phyloP scores from a whole-genome alignment of 2,329 filamentous ascomycete genomes.

The Parastagonospora avenae region DNA sequence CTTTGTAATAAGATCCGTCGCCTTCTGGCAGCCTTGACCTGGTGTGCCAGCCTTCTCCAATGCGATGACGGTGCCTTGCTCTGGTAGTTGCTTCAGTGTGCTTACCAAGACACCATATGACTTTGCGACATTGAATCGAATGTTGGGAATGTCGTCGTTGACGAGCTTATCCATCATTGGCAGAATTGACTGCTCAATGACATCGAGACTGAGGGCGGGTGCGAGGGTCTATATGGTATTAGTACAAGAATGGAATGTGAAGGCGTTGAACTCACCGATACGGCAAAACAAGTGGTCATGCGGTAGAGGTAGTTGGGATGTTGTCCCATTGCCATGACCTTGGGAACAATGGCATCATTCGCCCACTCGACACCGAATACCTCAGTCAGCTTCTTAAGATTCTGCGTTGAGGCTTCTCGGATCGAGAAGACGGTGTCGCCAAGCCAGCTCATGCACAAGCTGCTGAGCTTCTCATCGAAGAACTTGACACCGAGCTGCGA shows the following conservation, averaged over 20 bases:
- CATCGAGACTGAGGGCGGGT: slow-evolving; percentile 87
- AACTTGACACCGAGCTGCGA: slow-evolving; percentile 96
- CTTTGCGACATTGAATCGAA: slow-evolving; percentile 99
- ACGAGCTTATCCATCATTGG: slow-evolving; percentile 96
- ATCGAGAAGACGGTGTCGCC: slow-evolving; percentile 99
- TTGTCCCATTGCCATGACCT: slow-evolving; percentile 97
- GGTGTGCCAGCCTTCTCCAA: slow-evolving; percentile 76
- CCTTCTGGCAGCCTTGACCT: slow-evolving; percentile 67
- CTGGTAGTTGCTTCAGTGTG: slow-evolving; percentile 88
- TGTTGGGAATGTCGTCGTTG: slow-evolving; percentile 94
- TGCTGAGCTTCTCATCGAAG: slow-evolving; percentile 96
- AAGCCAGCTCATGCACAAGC: slow-evolving; percentile 97
- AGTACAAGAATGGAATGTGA: slow-evolving; percentile 7
- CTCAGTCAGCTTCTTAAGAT: slow-evolving; percentile 97
- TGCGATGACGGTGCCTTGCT: slow-evolving; percentile 82
- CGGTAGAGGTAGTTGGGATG: slow-evolving; percentile 99
- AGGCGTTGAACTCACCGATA: slow-evolving; percentile 72
- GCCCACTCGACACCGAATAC: slow-evolving; percentile 99
- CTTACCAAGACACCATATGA: slow-evolving; percentile 90
- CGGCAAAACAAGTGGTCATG: slow-evolving; percentile 99
- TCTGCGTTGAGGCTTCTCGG: slow-evolving; percentile 93
- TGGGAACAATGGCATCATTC: slow-evolving; percentile 94
- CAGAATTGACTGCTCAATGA: slow-evolving; percentile 90
- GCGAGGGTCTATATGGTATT: slow-evolving; percentile 76
- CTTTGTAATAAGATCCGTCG: slow-evolving; percentile 80